Conservation (phyloP, 1,284 basidiomycete genomes). For the Rhodofomes roseus region DNA sequence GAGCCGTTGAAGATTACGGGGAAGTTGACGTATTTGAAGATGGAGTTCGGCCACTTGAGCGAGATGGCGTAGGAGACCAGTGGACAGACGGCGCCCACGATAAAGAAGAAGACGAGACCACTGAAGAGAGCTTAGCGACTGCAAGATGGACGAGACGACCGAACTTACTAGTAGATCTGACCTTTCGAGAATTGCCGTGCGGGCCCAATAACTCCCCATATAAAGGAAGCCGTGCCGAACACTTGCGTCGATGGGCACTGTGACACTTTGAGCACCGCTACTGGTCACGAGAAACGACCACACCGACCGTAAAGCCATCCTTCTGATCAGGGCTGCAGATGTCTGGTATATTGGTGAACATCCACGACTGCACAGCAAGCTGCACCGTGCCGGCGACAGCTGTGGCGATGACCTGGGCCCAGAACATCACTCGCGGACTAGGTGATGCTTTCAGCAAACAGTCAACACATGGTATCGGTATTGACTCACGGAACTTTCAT, state of each 20-base stretch:
- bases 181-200: constrained; percentile 36
- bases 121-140: constrained; percentile 30
- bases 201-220: constrained; percentile 41
- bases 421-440: constrained; percentile 53
- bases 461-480: not conserved
- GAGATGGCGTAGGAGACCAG: constrained; percentile 33
- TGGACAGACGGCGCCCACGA: constrained; percentile 41
- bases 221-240: constrained; percentile 25
- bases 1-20: constrained; percentile 43
- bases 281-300: constrained; percentile 18
- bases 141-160: not conserved
- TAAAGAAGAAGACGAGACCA: constrained; percentile 43
- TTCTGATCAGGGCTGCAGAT: constrained; percentile 45
- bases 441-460: not conserved
- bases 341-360: constrained; percentile 54
- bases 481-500: constrained; percentile 54
- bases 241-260: constrained; percentile 47
- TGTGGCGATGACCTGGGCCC: constrained; percentile 56
- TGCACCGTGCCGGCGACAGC: constrained; percentile 62
- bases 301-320: constrained; percentile 34
- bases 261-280: constrained; percentile 22
- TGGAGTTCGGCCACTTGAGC: constrained; percentile 38
- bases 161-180: constrained; percentile 33
- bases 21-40: constrained; percentile 75
- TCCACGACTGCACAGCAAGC: constrained; percentile 65